Evolutionary conservation across 768 basidiomycete species (phyloP).

Genomic region (Tricholoma sp.): DNA sequence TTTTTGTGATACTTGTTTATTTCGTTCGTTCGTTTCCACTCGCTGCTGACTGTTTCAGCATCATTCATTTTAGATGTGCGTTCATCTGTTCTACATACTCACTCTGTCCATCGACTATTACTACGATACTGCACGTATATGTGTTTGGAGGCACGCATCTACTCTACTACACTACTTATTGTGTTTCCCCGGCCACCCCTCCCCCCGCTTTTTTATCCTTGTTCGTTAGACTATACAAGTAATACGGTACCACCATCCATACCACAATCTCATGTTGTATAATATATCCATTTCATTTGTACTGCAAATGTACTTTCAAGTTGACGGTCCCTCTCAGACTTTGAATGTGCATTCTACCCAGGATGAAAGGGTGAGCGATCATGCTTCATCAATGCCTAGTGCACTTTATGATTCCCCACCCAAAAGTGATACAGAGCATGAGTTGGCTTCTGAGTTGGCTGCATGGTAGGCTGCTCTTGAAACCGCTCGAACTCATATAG

Average conservation of each 20-base stretch:
- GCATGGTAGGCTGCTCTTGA: no score
- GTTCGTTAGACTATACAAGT: background rate
- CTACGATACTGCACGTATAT: background rate
- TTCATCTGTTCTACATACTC: background rate
- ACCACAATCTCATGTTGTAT: conserved; percentile 1
- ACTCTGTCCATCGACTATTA: background rate
- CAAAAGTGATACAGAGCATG: no score
- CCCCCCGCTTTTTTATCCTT: background rate
- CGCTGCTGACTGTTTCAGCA: background rate
- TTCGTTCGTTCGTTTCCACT: background rate
- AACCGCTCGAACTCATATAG: no score
- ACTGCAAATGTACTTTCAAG: background rate
- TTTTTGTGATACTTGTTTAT: background rate
- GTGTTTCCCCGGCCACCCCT: background rate
- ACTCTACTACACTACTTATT: background rate
- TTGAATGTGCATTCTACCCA: no score
- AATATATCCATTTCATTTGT: background rate
- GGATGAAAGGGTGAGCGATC: no score
- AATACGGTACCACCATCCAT: background rate
- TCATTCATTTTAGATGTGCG: background rate
- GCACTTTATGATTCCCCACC: no score
- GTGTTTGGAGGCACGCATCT: no score
- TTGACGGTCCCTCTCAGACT: no score
- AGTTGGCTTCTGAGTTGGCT: no score
- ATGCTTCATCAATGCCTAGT: no score